A percentile compares a stretch with the other conserved stretches of the same genome.
Evolutionary conservation across 164 flowering plant species (phyloP).

Genomic region (Litsea cubeba): DNA sequence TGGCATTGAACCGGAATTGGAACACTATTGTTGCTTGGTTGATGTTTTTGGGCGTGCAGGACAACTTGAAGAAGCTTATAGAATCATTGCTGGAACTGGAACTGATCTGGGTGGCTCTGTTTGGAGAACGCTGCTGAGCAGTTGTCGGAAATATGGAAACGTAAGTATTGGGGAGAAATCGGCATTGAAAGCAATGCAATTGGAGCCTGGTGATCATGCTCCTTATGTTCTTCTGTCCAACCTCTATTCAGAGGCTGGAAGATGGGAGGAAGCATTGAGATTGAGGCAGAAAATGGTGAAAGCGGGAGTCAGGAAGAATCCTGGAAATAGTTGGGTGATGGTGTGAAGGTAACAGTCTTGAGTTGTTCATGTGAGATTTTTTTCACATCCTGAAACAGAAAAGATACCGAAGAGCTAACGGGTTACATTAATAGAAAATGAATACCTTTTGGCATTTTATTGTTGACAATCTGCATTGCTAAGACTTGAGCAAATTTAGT

Average conservation of each 20-base stretch:
- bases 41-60: background rate
- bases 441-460: background rate
- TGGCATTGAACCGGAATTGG: background rate
- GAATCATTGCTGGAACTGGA: background rate
- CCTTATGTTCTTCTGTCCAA: background rate
- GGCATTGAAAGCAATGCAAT: background rate
- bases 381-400: background rate
- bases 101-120: background rate
- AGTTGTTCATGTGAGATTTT: background rate
- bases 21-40: background rate
- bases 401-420: background rate
- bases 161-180: background rate
- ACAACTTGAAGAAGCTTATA: background rate
- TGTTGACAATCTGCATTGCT: no score
- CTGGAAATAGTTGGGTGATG: background rate
- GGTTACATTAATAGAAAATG: background rate
- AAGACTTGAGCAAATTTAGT: no score
- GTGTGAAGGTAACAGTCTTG: background rate
- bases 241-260: background rate
- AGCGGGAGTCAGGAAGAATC: background rate
- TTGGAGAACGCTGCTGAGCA: background rate
- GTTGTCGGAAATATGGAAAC: background rate
- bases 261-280: background rate
- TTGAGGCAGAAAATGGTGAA: background rate
- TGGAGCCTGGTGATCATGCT: constrained; percentile 1